A percentile compares a stretch with the other conserved stretches of the same genome.
Evolutionary conservation across 257 asterid species (phyloP).

Genomic region (Rubia yunnanensis): DNA sequence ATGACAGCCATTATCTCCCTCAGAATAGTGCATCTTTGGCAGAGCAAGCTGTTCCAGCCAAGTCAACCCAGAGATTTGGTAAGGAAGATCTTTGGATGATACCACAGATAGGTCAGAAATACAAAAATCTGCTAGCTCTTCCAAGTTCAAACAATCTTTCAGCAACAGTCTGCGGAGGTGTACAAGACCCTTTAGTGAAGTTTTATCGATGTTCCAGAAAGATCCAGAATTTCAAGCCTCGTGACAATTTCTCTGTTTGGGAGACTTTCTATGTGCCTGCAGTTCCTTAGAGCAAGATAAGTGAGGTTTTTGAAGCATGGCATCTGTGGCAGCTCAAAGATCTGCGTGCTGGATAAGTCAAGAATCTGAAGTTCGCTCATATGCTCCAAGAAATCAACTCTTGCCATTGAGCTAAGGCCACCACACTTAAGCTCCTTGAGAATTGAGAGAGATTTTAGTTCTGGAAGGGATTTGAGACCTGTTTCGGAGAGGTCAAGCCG

Average conservation of each 20-base stretch:
- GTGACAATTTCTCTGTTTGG: slow-evolving; percentile 7
- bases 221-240: slow-evolving; percentile 16
- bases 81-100: background rate
- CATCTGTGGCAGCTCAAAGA: slow-evolving; percentile 9
- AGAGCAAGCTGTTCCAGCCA: slow-evolving; percentile 13
- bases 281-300: slow-evolving; percentile 12
- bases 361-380: slow-evolving; percentile 11
- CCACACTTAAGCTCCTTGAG: slow-evolving; percentile 13
- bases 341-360: slow-evolving; percentile 13
- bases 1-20: background rate
- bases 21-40: background rate
- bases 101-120: slow-evolving; percentile 2
- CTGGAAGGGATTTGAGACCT: slow-evolving; percentile 9
- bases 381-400: slow-evolving; percentile 7
- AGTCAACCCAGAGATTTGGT: slow-evolving; percentile 11
- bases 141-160: slow-evolving; percentile 10
- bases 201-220: slow-evolving; percentile 14
- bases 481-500: slow-evolving; percentile 12
- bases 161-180: slow-evolving; percentile 10
- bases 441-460: slow-evolving; percentile 8
- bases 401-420: background rate
- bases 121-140: background rate
- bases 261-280: background rate
- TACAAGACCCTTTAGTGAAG: background rate
- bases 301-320: slow-evolving; percentile 10